phyloP scores from a whole-genome alignment of 2,329 filamentous ascomycete species.

The Furcasterigmium furcatum region DNA sequence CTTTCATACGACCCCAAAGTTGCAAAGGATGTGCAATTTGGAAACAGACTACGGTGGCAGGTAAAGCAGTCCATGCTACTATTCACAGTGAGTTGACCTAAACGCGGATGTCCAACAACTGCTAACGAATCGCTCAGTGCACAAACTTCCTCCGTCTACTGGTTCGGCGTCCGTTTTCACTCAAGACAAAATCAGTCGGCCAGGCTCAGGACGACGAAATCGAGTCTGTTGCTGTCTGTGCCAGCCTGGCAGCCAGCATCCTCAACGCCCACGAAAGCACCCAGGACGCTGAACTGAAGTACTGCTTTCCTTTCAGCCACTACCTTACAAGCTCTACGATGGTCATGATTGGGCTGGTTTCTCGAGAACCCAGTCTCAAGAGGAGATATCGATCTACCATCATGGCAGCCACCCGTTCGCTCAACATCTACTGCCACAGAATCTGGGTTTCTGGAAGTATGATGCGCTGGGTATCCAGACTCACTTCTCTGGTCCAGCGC shows the following conservation, averaged over 20 bases:
- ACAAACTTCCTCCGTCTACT: slow-evolving; percentile 7
- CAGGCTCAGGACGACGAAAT: slow-evolving; percentile 2
- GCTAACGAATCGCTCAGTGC: background rate
- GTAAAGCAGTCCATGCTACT: slow-evolving; percentile 8
- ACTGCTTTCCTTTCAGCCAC: slow-evolving; percentile 10
- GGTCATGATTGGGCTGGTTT: slow-evolving; percentile 6
- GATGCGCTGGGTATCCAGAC: slow-evolving; percentile 8
- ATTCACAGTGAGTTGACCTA: slow-evolving; percentile 4
- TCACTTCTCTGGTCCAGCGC: slow-evolving; percentile 3
- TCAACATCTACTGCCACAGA: slow-evolving; percentile 7
- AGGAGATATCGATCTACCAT: slow-evolving; percentile 2
- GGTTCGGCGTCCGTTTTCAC: slow-evolving; percentile 4
- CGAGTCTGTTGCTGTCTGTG: slow-evolving; percentile 5
- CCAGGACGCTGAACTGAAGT: slow-evolving; percentile 5
- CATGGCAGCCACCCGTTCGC: slow-evolving; percentile 4
- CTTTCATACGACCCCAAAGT: slow-evolving; percentile 2
- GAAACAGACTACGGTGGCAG: slow-evolving; percentile 4
- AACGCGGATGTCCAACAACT: background rate
- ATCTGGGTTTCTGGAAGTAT: slow-evolving; percentile 9
- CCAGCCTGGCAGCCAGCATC: slow-evolving; percentile 6
- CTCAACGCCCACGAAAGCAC: slow-evolving; percentile 6
- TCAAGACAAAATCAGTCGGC: background rate
- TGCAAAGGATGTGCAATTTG: slow-evolving; percentile 2
- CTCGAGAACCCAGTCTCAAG: slow-evolving; percentile 2
- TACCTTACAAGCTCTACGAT: slow-evolving; percentile 7